Percentiles rank a stretch among this genome's conserved stretches.
These are phyloP conservation scores for Daldinia concentrica DNA, from an alignment of 495 filamentous ascomycete genomes.

Conservation along the genomic window DNA sequence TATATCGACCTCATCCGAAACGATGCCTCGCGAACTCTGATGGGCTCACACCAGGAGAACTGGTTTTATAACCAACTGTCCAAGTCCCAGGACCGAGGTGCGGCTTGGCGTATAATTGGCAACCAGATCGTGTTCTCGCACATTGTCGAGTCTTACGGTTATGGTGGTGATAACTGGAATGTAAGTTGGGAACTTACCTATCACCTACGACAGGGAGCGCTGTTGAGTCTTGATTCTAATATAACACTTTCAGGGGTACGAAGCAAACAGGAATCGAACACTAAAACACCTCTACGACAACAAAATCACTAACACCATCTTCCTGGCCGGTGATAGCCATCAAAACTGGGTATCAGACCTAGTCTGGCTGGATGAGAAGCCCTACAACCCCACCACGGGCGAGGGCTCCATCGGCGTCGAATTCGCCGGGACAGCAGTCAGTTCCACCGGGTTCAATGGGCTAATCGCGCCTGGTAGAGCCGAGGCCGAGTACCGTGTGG, in stretches of 20 bases:
- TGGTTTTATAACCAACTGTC: slow-evolving; percentile 73
- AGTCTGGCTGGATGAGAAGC: slow-evolving; percentile 66
- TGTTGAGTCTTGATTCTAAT: slow-evolving; percentile 1
- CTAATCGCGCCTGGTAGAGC: slow-evolving; percentile 53
- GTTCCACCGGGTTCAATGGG: slow-evolving; percentile 61
- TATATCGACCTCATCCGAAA: slow-evolving; percentile 66
- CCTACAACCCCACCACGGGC: slow-evolving; percentile 66
- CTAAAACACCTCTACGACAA: slow-evolving; percentile 66
- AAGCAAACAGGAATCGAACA: slow-evolving; percentile 70
- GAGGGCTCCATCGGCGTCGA: slow-evolving; percentile 70
- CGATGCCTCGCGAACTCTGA: slow-evolving; percentile 66
- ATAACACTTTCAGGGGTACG: slow-evolving; percentile 63
- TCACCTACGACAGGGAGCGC: neutral
- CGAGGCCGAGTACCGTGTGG: slow-evolving; percentile 54
- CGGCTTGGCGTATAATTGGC: slow-evolving; percentile 72
- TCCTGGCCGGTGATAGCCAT: slow-evolving; percentile 72
- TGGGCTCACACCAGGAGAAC: slow-evolving; percentile 71
- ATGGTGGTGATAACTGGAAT: slow-evolving; percentile 45
- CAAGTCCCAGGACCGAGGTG: slow-evolving; percentile 61
- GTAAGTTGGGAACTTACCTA: slow-evolving; percentile 22
- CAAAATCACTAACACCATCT: slow-evolving; percentile 71
- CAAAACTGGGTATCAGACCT: slow-evolving; percentile 70
- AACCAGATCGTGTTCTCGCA: slow-evolving; percentile 71
- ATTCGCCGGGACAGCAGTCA: slow-evolving; percentile 71
- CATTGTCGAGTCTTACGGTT: slow-evolving; percentile 59